Conservation (phyloP, 257 asterid species). For the Lavandula angustifolia region DNA sequence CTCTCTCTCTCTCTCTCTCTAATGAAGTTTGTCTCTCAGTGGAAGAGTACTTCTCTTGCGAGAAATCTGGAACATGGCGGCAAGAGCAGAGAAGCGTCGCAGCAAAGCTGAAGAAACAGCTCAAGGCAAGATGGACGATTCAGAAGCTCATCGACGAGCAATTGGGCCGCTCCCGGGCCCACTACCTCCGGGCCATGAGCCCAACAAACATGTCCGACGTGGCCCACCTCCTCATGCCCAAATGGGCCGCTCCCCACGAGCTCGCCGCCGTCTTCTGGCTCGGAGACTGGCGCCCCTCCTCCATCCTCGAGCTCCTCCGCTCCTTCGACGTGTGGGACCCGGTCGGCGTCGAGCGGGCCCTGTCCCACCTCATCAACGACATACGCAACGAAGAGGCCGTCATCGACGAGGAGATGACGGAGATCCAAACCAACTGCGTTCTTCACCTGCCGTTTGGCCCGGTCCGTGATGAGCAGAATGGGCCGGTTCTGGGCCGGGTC, state of each 20-base stretch:
- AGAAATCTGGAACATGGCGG: slow-evolving; percentile 62
- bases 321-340: slow-evolving; percentile 44
- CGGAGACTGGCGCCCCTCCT: slow-evolving; percentile 96
- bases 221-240: slow-evolving; percentile 67
- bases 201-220: slow-evolving; percentile 56
- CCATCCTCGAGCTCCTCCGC: slow-evolving; percentile 61
- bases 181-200: slow-evolving; percentile 41
- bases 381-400: slow-evolving; percentile 82
- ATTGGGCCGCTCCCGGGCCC: slow-evolving; percentile 51
- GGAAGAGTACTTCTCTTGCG: slow-evolving; percentile 44
- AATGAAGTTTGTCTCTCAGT: slow-evolving; percentile 30
- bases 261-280: slow-evolving; percentile 71
- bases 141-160: slow-evolving; percentile 69
- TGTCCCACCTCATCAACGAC: slow-evolving; percentile 61
- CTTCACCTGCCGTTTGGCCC: slow-evolving; percentile 71
- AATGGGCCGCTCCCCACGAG: slow-evolving; percentile 61
- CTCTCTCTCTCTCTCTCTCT: no score
- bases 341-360: slow-evolving; percentile 41
- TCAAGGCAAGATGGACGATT: slow-evolving; percentile 66
- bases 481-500: slow-evolving; percentile 33
- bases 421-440: slow-evolving; percentile 75
- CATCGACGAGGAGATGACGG: slow-evolving; percentile 84
- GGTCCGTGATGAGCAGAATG: slow-evolving; percentile 16
- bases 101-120: slow-evolving; percentile 69
- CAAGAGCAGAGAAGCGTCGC: slow-evolving; percentile 65